Evolutionary conservation across 192 early-diverging fungal genomes (phyloP), one percentile per base, ranked within the genome.

Genomic region (Coemansia sp.): DNA sequence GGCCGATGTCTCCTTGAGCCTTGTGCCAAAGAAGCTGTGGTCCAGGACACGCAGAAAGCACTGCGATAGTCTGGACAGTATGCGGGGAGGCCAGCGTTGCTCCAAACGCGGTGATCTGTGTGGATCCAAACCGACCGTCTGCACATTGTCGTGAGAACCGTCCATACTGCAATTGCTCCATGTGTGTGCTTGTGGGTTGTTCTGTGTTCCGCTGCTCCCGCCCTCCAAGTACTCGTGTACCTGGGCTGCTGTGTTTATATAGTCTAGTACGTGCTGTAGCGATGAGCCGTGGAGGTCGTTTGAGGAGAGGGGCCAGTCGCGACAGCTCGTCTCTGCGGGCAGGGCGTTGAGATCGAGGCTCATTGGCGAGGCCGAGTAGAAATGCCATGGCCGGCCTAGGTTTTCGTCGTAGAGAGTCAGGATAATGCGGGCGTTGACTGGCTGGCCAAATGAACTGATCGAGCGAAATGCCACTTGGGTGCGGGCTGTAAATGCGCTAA

Each of bases 1-100:
- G n/a, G 88, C 72, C 0, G 86, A 83, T 18, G 87, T 82, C 20
- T 78, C 80, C 33, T 82, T 86, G 15, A 85, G 64, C 18, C 79
- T 53, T 57, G 67, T 78, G 3, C 78, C 71, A 4, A 81, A 78
- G 30, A 87, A 77, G 32, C 71, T 60, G 33, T 79, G 52, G 51
- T 88, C 88, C 2, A 89, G 58, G 1, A 82, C 29, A 55, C 72
- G 80, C 19, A 91, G 47, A 3, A 78, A 61, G 5, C 82, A 50
- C 32, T 85, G 81, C 0, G 83, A 78, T 2, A 86, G 19, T 2
- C 63, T 44, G 14, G 85, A 58, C 3, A 84, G 50, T 3, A 25
- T 32, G 26, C 29, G 41, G n/a, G n/a, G n/a, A n/a, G n/a, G n/a
- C n/a, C n/a, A n/a, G n/a, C n/a, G n/a, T n/a, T n/a, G n/a, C n/a